Base-by-base conservation (phyloP, 306 rosid genomes). In the Myrica gale region DNA sequence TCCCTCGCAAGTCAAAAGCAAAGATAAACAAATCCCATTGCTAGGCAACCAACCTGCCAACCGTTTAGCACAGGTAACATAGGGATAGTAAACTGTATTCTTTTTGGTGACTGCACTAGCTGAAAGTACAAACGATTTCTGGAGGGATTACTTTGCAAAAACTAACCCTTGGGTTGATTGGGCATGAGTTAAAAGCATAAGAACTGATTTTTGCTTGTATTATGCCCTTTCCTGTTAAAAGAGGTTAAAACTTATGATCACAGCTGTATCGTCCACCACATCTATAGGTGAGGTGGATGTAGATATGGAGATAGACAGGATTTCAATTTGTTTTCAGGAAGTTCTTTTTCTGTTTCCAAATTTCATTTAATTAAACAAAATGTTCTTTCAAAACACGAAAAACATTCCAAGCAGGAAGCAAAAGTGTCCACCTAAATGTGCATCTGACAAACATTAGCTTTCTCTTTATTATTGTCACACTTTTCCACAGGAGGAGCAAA, bases 11-110 rank as follows among this genome's bases (percentile, higher is more conserved):
- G 12, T 52, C 8, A 16, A 17, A 52, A 52, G 15, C 7, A 6
- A 11, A 37, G 44, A 37, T 0, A 61, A 26, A 61, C 1, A 61
- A 26, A 32, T 11, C 50, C 9, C 32, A 54, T n/a, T 41, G n/a
- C 66, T 51, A 70, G 50, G 46, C 53, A 70, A 75, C 68, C 58
- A 61, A 41, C 44, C 20, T 20, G 43, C 42, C 71, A 48, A 68
- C 32, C 46, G 55, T 56, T 48, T 15, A 32, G 60, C 42, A 43
- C 72, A 43, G 41, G 39, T 6, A n/a, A 45, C 26, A 16, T 61
- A 21, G 37, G 32, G 50, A 63, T 1, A 20, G 53, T 0, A 75
- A 45, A 67, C 16, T 7, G n/a, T 60, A 78, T 21, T 16, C 5
- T 43, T 57, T 58, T 8, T 32, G 11, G 50, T 20, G 58, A 17